Base-by-base conservation (phyloP, 1,284 basidiomycete species). In the Trichosporon sp. region DNA sequence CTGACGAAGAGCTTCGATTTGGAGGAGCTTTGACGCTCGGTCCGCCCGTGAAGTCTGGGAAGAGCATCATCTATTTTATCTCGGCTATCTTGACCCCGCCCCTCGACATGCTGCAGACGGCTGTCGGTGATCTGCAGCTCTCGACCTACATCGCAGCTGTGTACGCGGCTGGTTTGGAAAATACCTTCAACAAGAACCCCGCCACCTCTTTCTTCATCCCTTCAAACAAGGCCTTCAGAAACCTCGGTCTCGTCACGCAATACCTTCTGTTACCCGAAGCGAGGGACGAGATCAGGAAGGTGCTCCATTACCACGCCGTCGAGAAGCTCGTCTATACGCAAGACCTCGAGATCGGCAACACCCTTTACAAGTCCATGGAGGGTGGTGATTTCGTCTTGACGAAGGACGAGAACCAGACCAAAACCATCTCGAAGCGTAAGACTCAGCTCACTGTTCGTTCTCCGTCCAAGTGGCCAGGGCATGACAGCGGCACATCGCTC, bases 81-180 rank as follows among this genome's bases (percentile, higher is more conserved):
- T 92, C 94, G 0, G 88, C 90, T 40, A 90, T 95, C 0, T 86
- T 98, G 26, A 86, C 89, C 6, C 92, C 93, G 14, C 97, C 97
- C 0, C 85, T 88, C 0, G 92, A 96, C 80, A 88, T 91, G 14
- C 85, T 98, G 46, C 89, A 92, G 78, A 91, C 92, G 1, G 91
- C 93, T 3, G 87, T 97, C 10, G 92, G 94, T 0, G 88, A 88
- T 67, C 87, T 97, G 3, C 90, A 94, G 48, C 87, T 94, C 21
- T 96, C 95, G 0, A 90, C 91, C 1, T 99, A 96, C 84, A 88
- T 98, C 54, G 94, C 94, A 0, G 91, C 93, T 2, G 86, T 95
- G 16, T 94, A 93, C 79, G 92, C 95, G 1, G 91, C 92, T 2
- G 89, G 89, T 11, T 87, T 96, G 46, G 91, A 92, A 7, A 89